A percentile compares a stretch with the other conserved stretches of the same genome.
phyloP scores from a whole-genome alignment of 2,329 filamentous ascomycete genomes.

The Xylariaceae sp. region DNA sequence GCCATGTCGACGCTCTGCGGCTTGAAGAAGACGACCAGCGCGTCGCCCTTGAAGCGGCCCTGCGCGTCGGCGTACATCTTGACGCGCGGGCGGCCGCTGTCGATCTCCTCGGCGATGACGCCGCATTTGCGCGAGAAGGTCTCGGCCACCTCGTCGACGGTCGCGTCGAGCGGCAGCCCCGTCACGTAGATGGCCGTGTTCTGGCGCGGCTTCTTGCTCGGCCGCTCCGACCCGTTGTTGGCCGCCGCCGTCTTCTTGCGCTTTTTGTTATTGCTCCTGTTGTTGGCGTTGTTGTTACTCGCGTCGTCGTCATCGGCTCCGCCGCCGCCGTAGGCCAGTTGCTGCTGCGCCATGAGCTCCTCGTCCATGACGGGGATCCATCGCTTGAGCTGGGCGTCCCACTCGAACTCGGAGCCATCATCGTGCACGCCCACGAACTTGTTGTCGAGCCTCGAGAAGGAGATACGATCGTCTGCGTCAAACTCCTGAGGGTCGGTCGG shows the following conservation, averaged over 20 bases:
- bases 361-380: constrained; percentile 63
- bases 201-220: constrained; percentile 46
- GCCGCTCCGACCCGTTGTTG: constrained; percentile 31
- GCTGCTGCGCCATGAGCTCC: constrained; percentile 27
- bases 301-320: constrained; percentile 30
- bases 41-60: constrained; percentile 88
- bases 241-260: constrained; percentile 28
- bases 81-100: constrained; percentile 78
- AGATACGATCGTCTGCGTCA: constrained; percentile 71
- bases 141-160: constrained; percentile 70
- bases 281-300: constrained; percentile 20
- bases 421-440: constrained; percentile 81
- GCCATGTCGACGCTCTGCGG: constrained; percentile 86
- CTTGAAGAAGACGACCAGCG: constrained; percentile 88
- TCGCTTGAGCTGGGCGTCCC: constrained; percentile 59
- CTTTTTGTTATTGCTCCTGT: constrained; percentile 28
- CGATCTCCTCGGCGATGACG: constrained; percentile 90
- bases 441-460: constrained; percentile 73
- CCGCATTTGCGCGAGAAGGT: constrained; percentile 79
- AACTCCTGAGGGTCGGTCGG: constrained; percentile 61
- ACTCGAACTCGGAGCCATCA: constrained; percentile 79
- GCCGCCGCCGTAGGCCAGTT: constrained; percentile 22
- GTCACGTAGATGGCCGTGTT: constrained; percentile 94
- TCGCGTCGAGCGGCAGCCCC: constrained; percentile 72
- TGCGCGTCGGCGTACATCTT: constrained; percentile 82